Conservation (phyloP, 345 rosid species). For the Murraya paniculata region DNA sequence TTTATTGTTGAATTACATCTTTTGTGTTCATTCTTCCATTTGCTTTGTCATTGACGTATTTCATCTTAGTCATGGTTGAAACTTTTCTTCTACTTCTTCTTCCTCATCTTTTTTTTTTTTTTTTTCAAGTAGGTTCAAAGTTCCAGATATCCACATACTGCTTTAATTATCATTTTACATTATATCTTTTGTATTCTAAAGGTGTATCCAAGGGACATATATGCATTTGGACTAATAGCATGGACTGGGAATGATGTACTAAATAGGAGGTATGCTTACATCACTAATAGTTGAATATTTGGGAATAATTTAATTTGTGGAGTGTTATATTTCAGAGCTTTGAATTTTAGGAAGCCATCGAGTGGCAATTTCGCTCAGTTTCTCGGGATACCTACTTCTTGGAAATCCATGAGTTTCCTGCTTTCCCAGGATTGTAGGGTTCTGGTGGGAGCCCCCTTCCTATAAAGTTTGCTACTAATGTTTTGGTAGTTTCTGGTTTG, state of each 20-base stretch:
- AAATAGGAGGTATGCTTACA: slow-evolving; percentile 66
- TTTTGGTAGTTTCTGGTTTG: background rate
- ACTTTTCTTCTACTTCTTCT: background rate
- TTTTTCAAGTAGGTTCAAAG: background rate
- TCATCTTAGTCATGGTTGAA: background rate
- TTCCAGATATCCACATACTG: background rate
- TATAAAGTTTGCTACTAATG: background rate
- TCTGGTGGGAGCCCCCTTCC: background rate
- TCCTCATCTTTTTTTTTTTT: too few species aligned
- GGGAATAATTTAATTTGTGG: background rate
- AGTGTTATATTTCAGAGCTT: background rate
- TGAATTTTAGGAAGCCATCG: background rate
- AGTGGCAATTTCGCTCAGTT: background rate
- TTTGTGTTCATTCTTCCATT: background rate
- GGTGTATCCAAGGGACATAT: slow-evolving; percentile 88
- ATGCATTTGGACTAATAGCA: slow-evolving; percentile 86
- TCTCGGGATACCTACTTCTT: background rate
- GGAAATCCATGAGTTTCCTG: background rate
- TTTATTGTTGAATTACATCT: background rate
- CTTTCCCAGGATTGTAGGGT: background rate
- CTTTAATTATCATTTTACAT: background rate
- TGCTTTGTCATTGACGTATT: background rate
- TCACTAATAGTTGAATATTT: background rate
- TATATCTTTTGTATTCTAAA: slow-evolving; percentile 17
- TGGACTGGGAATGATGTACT: slow-evolving; percentile 97